Conservation (phyloP, 345 rosid genomes). For the Gossypium sturtianum region DNA sequence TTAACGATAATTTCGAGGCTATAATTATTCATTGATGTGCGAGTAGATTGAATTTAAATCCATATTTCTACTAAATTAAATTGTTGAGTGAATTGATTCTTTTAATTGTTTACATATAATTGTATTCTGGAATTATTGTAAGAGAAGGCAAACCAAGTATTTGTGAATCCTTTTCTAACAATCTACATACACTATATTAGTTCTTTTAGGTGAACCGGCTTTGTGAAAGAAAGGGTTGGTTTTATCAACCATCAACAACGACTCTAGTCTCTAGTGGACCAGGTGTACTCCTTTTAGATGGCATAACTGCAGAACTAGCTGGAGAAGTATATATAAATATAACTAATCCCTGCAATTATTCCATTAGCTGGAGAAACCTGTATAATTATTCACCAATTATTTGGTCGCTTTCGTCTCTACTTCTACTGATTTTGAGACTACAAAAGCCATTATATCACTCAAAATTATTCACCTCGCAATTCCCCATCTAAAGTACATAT, state of each 20-base stretch:
- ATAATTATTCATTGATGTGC: too few species aligned
- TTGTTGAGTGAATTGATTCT: too few species aligned
- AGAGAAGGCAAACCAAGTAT: too few species aligned
- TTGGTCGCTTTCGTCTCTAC: not conserved
- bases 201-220: not conserved
- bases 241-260: not conserved
- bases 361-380: not conserved
- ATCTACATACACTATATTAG: too few species aligned
- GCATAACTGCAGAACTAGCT: constrained; percentile 1
- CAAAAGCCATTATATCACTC: not conserved
- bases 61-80: too few species aligned
- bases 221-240: not conserved
- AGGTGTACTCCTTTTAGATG: constrained; percentile 4
- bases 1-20: too few species aligned
- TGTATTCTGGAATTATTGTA: too few species aligned
- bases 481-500: too few species aligned
- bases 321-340: not conserved
- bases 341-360: not conserved
- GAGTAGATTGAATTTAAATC: too few species aligned
- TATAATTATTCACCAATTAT: not conserved
- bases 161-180: too few species aligned
- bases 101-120: too few species aligned
- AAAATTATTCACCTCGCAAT: too few species aligned
- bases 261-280: not conserved
- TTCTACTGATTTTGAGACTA: not conserved